Evolutionary conservation across 2,329 filamentous ascomycete species (phyloP), one percentile per base, ranked within the genome.

Genomic region (Pseudogymnoascus sp.): DNA sequence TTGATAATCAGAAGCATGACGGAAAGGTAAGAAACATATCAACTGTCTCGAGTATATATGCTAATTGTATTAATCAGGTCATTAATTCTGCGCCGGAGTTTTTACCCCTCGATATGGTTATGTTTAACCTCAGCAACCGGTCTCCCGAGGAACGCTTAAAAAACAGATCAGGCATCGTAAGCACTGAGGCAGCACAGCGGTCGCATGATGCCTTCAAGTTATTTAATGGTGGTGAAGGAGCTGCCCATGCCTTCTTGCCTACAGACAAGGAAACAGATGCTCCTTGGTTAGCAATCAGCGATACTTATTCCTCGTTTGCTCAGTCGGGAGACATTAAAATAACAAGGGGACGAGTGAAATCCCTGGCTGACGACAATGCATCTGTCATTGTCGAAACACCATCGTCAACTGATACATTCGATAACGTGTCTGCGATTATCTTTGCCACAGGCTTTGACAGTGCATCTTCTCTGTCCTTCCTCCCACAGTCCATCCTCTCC

Each of bases 371-470:
- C 25, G 43, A 53, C 25, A 9, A 53, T 11, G 18, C 25, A 53
- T 53, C 43, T 30, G 43, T 53, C 43, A 35, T 59, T 35, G 18
- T 36, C 9, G 41, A 60, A 39, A 38, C 68, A 68, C 0, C 62
- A 65, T 1, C 57, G 12, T 36, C 57, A 22, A 1, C 69, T 63
- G 68, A 9, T 66, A 72, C 50, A 28, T 71, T 90, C 2, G 69
- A 79, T 0, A 75, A 87, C 58, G 74, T 92, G 30, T 82, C 81
- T 0, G 87, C 85, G 0, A 78, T 94, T 9, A 77, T 95, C 1
- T 78, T 90, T 15, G 89, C 89, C 0, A 93, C 89, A 0, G 90
- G 90, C 1, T 95, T 90, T 69, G 82, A 85, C 4, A 80, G 88
- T 0, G 79, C 82, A 1, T 74, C 80, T 0, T 85, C 86, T 0